Base-by-base conservation (phyloP, 768 basidiomycete genomes). In the Tricholoma hemisulphureum region DNA sequence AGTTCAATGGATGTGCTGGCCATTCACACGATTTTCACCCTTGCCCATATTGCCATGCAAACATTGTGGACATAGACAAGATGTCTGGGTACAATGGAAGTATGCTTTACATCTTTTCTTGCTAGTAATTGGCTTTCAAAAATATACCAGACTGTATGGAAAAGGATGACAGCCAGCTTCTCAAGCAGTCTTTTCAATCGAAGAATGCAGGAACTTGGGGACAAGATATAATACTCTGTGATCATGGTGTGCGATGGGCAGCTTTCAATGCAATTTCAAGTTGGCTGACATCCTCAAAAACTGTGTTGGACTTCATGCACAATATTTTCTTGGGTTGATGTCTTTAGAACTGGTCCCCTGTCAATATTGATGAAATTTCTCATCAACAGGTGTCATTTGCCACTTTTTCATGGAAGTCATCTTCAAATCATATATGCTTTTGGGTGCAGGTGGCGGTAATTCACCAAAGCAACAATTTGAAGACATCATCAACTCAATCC, bases 231-330 rank as follows among this genome's bases (percentile, higher is more conserved):
- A 69, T 73, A 37, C 56, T 71, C 1, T 34, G 53, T 16, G 60
- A 66, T 41, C 43, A 62, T 43, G 68, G 70, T 28, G 56, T 66
- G 26, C 57, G 63, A 10, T 71, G 58, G 57, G 61, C 65, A 13
- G 52, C 58, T 6, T 53, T 73, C 16, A 67, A 73, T 46, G 10
- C 53, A 8, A 57, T 73, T 48, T 59, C 69, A 6, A 62, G 65
- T 13, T 74, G 72, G 72, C 57, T 57, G 3, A 72, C 72, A 5
- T 53, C 58, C 2, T 50, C 35, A 14, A 53, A 66, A 52, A 65
- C 66, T 0, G 60, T 62, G 1, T 60, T 72, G 2, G 70, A 73
- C 55, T 71, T 73, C 56, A 71, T 72, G 70, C 72, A 71, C 52
- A 64, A 65, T 37, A 52, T 72, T 3, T 71, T 67, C 55, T 61